Evolutionary conservation across 1,284 basidiomycete genomes (phyloP).

Genomic region (Ceratobasidium sp.): DNA sequence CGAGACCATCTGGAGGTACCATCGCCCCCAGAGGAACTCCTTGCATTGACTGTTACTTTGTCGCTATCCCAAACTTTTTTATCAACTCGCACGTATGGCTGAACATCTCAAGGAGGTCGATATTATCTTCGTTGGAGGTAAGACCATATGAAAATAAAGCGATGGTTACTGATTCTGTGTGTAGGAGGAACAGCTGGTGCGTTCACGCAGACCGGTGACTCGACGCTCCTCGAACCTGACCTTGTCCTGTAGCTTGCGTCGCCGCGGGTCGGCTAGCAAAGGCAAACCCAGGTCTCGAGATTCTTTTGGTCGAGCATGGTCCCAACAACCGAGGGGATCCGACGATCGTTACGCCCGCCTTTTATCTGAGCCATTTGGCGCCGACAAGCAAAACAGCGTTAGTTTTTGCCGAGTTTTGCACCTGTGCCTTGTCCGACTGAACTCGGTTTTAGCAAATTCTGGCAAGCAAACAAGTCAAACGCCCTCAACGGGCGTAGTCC

Average conservation of each 20-base stretch:
- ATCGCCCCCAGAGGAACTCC: background rate
- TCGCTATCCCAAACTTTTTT: no score
- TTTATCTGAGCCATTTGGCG: conserved; percentile 15
- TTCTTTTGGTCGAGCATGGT: conserved; percentile 41
- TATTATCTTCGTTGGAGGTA: conserved; percentile 40
- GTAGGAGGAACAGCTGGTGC: conserved; percentile 39
- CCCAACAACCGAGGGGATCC: conserved; percentile 32
- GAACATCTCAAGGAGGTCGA: conserved; percentile 30
- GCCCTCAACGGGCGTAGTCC: conserved; percentile 39
- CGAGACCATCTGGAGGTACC: background rate
- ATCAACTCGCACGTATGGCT: no score
- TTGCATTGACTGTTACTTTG: no score
- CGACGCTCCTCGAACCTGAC: background rate
- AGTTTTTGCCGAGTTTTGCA: background rate
- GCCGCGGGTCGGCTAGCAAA: conserved; percentile 40
- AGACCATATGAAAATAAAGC: background rate
- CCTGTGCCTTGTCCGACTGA: background rate
- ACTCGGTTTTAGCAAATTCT: conserved; percentile 8
- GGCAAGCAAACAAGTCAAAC: conserved; percentile 31
- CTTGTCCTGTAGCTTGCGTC: conserved; percentile 24
- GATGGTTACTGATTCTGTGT: background rate
- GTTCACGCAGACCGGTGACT: background rate
- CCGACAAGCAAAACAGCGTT: conserved; percentile 40
- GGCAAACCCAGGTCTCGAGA: conserved; percentile 35
- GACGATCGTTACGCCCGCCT: conserved; percentile 18